Evolutionary conservation across 2,329 filamentous ascomycete genomes (phyloP).

Genomic region (Epichloe sp.): DNA sequence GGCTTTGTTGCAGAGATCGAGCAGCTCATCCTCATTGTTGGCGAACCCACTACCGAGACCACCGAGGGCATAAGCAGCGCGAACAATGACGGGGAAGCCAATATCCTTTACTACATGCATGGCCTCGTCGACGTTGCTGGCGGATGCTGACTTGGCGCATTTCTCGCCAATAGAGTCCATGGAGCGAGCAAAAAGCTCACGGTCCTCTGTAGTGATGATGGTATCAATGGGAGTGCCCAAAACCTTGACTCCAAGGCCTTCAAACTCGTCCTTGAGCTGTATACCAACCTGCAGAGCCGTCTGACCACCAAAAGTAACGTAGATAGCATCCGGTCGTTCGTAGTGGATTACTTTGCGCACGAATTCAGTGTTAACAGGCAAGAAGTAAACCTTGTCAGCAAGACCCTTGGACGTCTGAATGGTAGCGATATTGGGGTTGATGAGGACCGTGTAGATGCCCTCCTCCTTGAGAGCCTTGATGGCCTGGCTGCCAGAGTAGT

Average conservation of each 20-base stretch:
- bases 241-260: constrained; percentile 81
- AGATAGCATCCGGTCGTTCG: constrained; percentile 91
- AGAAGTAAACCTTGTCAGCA: constrained; percentile 97
- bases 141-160: constrained; percentile 93
- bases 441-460: constrained; percentile 93
- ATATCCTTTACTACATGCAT: constrained; percentile 80
- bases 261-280: constrained; percentile 94
- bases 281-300: constrained; percentile 96
- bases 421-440: constrained; percentile 98
- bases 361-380: constrained; percentile 92
- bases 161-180: constrained; percentile 99
- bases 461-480: constrained; percentile 98
- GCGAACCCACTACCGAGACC: constrained; percentile 93
- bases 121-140: constrained; percentile 77
- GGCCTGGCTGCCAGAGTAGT: constrained; percentile 95
- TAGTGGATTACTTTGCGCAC: constrained; percentile 95
- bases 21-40: constrained; percentile 68
- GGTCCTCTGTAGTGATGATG: constrained; percentile 96
- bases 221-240: constrained; percentile 94
- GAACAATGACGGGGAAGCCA: constrained; percentile 91
- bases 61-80: constrained; percentile 90
- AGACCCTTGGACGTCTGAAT: constrained; percentile 97
- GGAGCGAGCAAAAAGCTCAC: constrained; percentile 90
- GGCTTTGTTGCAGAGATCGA: constrained; percentile 85
- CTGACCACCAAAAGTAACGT: constrained; percentile 94